Base-by-base conservation (phyloP, 805 yeast species). In the Saturnispora bothae region DNA sequence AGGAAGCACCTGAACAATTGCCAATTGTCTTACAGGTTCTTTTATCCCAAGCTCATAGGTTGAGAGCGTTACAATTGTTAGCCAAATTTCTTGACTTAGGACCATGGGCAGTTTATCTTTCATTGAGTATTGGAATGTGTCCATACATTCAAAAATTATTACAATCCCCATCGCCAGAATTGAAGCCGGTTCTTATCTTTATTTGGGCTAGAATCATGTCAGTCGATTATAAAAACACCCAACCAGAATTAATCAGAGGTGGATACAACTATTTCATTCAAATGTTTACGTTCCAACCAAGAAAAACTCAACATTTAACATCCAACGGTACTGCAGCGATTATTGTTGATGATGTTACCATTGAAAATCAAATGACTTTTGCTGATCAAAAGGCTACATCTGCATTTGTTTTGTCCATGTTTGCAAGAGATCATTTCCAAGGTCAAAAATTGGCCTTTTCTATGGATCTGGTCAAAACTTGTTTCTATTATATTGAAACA, bases 191-290 rank as follows among this genome's bases (percentile, higher is more conserved):
- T 3, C 61, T 92, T 41, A 92, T 92, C 2, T 92, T 89, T 51
- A 92, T 92, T 39, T 92, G 98, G 98, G 95, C 97, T 1, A 69
- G 97, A 47, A 85, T 92, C 17, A 85, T 92, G 92, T 88, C 96
- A 3, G 94, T 92, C 18, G 97, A 89, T 58, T 80, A 82, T 55
- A 72, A 75, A 46, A 80, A 82, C 51, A 84, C 95, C 3, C 98
- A 92, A 56, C 86, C 80, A 45, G 98, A 92, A 52, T 68, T 92
- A 22, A 73, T 92, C 46, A 88, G 88, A 50, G 97, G 89, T 52
- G 95, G 96, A 0, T 88, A 77, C 57, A 76, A 78, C 49, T 89
- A 92, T 56, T 92, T 92, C 55, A 74, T 85, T 31, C 75, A 78
- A 43, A 84, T 89, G 52, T 62, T 92, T 32, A 77, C 78, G 40